Evolutionary conservation across 1,284 basidiomycete genomes (phyloP).

Genomic region (Phellopilus nigrolimitatus): DNA sequence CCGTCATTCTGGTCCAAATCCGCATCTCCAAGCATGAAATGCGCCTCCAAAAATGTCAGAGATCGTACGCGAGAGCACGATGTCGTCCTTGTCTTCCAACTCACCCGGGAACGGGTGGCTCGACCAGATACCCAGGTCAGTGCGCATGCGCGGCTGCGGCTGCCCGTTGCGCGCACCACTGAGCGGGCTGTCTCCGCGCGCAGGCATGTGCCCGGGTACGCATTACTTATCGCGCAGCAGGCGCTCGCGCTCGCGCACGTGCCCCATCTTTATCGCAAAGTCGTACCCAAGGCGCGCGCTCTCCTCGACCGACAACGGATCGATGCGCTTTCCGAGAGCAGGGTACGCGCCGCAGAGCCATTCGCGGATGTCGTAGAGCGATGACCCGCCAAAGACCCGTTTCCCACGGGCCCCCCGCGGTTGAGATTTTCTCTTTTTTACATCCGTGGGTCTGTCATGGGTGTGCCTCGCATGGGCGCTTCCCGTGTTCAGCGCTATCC

Average conservation of each 20-base stretch:
- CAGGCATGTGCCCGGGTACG: slow-evolving; percentile 3
- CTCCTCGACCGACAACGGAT: slow-evolving; percentile 21
- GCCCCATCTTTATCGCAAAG: slow-evolving; percentile 6
- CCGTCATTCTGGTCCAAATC: slow-evolving; percentile 5
- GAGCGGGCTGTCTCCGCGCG: slow-evolving; percentile 5
- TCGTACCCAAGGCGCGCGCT: slow-evolving; percentile 1
- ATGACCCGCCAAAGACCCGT: too few species aligned
- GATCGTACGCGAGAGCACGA: slow-evolving; percentile 14
- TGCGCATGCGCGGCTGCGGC: slow-evolving; percentile 5
- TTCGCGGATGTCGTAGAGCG: too few species aligned
- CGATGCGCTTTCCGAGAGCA: slow-evolving; percentile 24
- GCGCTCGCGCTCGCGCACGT: slow-evolving; percentile 9
- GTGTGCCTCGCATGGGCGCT: too few species aligned
- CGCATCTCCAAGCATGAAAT: background rate
- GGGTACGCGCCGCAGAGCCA: slow-evolving; percentile 24
- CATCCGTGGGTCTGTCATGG: too few species aligned
- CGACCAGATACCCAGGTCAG: background rate
- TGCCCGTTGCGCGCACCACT: too few species aligned
- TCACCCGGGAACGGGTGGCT: slow-evolving; percentile 3
- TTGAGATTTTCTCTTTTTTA: too few species aligned
- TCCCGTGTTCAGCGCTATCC: too few species aligned
- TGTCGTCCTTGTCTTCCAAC: slow-evolving; percentile 15
- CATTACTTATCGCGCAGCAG: slow-evolving; percentile 16
- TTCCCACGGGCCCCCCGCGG: too few species aligned
- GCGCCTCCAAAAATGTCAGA: slow-evolving; percentile 17